Conservation (phyloP, 2,329 filamentous ascomycete species). For the Aureobasidium sp. region DNA sequence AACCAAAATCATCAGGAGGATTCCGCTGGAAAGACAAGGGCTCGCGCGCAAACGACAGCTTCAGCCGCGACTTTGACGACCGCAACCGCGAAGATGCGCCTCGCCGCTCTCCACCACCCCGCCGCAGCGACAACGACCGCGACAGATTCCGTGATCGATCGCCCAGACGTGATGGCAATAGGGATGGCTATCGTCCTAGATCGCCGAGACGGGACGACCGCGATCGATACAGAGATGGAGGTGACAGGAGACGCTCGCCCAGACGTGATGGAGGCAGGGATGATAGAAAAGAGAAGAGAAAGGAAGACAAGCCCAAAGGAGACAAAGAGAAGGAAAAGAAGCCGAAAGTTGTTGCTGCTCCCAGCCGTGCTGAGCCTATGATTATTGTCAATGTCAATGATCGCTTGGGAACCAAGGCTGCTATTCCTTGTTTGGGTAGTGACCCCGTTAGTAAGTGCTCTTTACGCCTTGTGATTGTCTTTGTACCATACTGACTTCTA, state of each 20-base stretch:
- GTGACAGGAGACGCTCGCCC: constrained; percentile 2
- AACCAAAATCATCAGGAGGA: constrained; percentile 27
- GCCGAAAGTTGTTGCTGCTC: constrained; percentile 18
- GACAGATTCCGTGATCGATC: constrained; percentile 16
- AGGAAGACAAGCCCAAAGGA: constrained; percentile 21
- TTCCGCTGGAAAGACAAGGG: constrained; percentile 34
- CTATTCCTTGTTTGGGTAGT: constrained; percentile 79
- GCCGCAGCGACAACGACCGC: constrained; percentile 15
- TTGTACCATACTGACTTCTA: constrained; percentile 14
- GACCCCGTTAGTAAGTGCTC: constrained; percentile 59
- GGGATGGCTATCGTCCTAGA: constrained; percentile 16
- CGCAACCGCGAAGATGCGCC: constrained; percentile 27
- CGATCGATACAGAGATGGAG: constrained; percentile 24
- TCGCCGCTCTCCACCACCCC: constrained; percentile 27
- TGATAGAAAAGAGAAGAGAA: constrained; percentile 6
- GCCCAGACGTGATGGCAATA: constrained; percentile 7
- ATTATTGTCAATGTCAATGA: constrained; percentile 94
- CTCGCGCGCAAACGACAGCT: constrained; percentile 20
- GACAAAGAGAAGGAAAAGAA: constrained; percentile 24
- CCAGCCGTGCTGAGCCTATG: constrained; percentile 62
- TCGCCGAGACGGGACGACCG: constrained; percentile 13
- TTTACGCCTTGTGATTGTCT: not conserved
- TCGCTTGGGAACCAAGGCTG: constrained; percentile 89
- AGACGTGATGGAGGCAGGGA: constrained; percentile 15
- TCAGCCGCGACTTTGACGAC: constrained; percentile 21